Base-by-base conservation (phyloP, 768 basidiomycete genomes). In the Suillus tomentosus region DNA sequence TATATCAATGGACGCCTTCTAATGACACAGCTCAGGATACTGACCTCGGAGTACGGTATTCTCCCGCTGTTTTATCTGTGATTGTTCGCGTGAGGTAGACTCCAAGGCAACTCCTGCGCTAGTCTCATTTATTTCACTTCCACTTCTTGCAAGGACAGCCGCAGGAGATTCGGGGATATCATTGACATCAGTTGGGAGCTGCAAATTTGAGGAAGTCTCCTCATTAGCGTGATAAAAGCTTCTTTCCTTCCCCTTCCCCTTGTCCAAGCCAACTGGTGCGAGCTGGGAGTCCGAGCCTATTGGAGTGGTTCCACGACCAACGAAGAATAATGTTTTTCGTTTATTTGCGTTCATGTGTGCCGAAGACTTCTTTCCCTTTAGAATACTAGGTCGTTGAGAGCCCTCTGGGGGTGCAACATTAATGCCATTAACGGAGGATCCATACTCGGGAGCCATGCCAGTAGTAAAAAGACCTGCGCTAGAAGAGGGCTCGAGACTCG, bases 21-120 rank as follows among this genome's bases (percentile, higher is more conserved):
- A n/a, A 36, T 31, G 6, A 15, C 14, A 22, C 13, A 64, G 51
- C 53, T n/a, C 22, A 54, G 42, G 53, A 61, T 42, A 62, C 79
- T 65, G 68, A 94, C 94, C 95, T 83, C 90, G 80, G 78, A 95
- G 81, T n/a, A 91, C 74, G 11, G 89, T 79, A 42, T 89, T 85
- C 17, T 82, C 86, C 75, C 77, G 78, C 13, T 72, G 24, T 50
- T 27, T 66, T 27, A 74, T 61, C 50, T 10, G 27, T 60, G 45
- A 37, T 43, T 76, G 74, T 45, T 67, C 66, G 31, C 68, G 64
- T 31, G 63, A 42, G 22, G 69, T 63, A 3, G 66, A 63, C 22
- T 71, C 68, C 13, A 62, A 73, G 17, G 81, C 82, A 1, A 88
- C 87, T 50, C 85, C 87, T 15, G 89, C 87, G 69, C 89, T 93